Conservation (phyloP, 2,329 filamentous ascomycete species). For the Chrysoporthe cubensis region DNA sequence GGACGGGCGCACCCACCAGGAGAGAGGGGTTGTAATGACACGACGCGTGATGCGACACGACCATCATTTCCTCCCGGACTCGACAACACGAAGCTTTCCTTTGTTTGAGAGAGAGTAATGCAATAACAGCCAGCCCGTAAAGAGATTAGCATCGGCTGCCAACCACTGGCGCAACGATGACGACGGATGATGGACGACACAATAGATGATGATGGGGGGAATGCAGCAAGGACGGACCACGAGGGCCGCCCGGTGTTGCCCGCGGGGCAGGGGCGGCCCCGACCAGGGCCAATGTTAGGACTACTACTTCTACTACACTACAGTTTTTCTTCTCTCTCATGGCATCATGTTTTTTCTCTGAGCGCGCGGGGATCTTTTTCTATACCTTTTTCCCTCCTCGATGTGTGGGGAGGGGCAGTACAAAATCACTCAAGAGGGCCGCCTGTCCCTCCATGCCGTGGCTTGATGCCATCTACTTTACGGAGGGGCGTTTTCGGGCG, state of each 20-base stretch:
- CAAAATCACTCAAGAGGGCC: slow-evolving; percentile 1
- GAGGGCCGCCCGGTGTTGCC: background rate
- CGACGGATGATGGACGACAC: slow-evolving; percentile 15
- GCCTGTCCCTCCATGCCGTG: slow-evolving; percentile 13
- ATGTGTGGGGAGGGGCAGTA: slow-evolving; percentile 14
- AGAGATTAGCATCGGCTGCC: background rate
- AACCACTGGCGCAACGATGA: slow-evolving; percentile 9
- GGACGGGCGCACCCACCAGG: background rate
- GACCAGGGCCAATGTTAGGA: background rate
- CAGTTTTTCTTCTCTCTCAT: background rate
- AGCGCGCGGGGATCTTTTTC: slow-evolving; percentile 17
- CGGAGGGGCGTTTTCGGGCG: slow-evolving; percentile 15
- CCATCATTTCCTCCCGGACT: slow-evolving; percentile 20
- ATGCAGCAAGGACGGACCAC: background rate
- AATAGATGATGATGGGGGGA: background rate
- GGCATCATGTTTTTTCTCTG: slow-evolving; percentile 22
- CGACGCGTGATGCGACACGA: slow-evolving; percentile 26
- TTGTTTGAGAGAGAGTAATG: background rate
- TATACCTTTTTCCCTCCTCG: slow-evolving; percentile 24
- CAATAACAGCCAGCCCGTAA: background rate
- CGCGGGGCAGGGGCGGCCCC: slow-evolving; percentile 1
- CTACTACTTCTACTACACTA: background rate
- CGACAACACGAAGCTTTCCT: slow-evolving; percentile 15
- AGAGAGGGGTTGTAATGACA: slow-evolving; percentile 9
- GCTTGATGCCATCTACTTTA: slow-evolving; percentile 14